Conservation (phyloP, 2,329 filamentous ascomycete species). For the Stachybotrys chartarum region DNA sequence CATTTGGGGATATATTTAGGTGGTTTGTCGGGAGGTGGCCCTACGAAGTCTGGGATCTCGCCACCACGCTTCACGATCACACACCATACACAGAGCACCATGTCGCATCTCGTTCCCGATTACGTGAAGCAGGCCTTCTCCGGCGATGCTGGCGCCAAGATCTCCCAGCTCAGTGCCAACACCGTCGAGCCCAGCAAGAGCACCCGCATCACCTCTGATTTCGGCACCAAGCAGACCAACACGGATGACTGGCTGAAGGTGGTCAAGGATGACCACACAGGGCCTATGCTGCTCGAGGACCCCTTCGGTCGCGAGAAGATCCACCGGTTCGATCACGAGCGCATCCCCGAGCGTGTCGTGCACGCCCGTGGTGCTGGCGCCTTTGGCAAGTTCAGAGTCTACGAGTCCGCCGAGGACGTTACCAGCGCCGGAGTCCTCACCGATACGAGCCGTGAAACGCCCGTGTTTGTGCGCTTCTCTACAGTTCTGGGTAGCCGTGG, state of each 20-base stretch:
- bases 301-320: slow-evolving; percentile 68
- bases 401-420: slow-evolving; percentile 59
- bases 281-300: slow-evolving; percentile 66
- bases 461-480: slow-evolving; percentile 54
- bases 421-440: slow-evolving; percentile 57
- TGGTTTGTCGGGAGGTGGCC: too few relatives aligned
- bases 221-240: slow-evolving; percentile 64
- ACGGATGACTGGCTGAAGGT: slow-evolving; percentile 74
- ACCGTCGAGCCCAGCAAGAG: slow-evolving; percentile 52
- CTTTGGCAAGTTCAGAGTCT: slow-evolving; percentile 63
- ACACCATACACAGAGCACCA: slow-evolving; percentile 3
- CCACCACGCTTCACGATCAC: background rate
- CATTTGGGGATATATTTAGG: background rate
- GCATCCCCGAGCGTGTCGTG: slow-evolving; percentile 57
- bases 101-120: slow-evolving; percentile 19
- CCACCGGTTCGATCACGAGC: slow-evolving; percentile 63
- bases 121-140: slow-evolving; percentile 32
- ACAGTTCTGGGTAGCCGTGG: slow-evolving; percentile 70
- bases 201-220: slow-evolving; percentile 66
- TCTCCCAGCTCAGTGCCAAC: slow-evolving; percentile 51
- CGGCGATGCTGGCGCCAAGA: slow-evolving; percentile 43
- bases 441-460: slow-evolving; percentile 43
- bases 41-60: background rate
- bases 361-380: slow-evolving; percentile 65
- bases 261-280: slow-evolving; percentile 53